Evolutionary conservation across 2,329 filamentous ascomycete genomes (phyloP).

Genomic region (Lecanicillium sp.): DNA sequence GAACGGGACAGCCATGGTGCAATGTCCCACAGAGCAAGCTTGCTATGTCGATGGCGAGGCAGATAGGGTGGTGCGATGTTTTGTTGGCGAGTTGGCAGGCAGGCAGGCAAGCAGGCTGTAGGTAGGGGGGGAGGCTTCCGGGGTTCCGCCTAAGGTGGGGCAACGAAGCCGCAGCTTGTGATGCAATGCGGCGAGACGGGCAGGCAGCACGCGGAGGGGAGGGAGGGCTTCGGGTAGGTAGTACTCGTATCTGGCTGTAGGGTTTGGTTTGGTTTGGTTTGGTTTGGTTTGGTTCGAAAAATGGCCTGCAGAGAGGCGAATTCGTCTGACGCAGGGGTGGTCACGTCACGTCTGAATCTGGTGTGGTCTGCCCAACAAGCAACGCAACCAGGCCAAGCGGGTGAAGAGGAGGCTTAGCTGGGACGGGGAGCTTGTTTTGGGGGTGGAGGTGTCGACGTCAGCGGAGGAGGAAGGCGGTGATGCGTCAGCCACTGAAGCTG

Average conservation of each 20-base stretch:
- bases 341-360: too few relatives aligned
- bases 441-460: conserved; percentile 10
- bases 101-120: too few relatives aligned
- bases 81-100: conserved; percentile 3
- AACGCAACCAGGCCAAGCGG: not conserved
- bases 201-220: too few relatives aligned
- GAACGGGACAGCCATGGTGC: conserved; percentile 69
- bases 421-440: conserved; percentile 6
- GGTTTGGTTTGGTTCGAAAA: too few relatives aligned
- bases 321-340: too few relatives aligned
- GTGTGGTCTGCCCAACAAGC: not conserved
- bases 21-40: conserved; percentile 11
- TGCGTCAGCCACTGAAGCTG: conserved; percentile 9
- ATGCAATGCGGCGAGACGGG: too few relatives aligned
- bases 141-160: conserved; percentile 3
- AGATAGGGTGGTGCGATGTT: conserved; percentile 9
- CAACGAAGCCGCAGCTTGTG: too few relatives aligned
- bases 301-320: too few relatives aligned
- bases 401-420: conserved; percentile 10
- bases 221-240: too few relatives aligned
- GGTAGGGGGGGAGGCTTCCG: not conserved
- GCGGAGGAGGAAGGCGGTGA: conserved; percentile 10
- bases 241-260: too few relatives aligned
- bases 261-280: too few relatives aligned
- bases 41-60: conserved; percentile 1